Evolutionary conservation across 2,329 filamentous ascomycete species (phyloP).

Genomic region (Colletotrichum navitas): DNA sequence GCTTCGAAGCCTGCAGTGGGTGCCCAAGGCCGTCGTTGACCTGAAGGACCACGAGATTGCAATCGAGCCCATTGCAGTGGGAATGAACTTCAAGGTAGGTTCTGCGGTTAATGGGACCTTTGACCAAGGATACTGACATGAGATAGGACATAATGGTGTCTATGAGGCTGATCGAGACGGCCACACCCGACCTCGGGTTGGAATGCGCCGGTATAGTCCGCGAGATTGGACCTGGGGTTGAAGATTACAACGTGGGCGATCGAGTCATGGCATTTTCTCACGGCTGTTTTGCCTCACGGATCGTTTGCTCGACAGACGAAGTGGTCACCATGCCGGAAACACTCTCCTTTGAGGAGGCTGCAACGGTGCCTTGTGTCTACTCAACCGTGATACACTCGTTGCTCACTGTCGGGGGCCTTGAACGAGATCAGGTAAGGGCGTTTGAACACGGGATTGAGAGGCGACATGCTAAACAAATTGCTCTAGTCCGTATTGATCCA

Average conservation of each 20-base stretch:
- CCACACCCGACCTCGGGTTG: constrained; percentile 44
- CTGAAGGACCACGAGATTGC: constrained; percentile 42
- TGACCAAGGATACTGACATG: background rate
- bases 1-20: constrained; percentile 3
- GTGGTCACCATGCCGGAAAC: constrained; percentile 23
- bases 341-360: constrained; percentile 45
- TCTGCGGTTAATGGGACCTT: background rate
- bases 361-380: constrained; percentile 48
- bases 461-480: constrained; percentile 48
- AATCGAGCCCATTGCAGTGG: constrained; percentile 46
- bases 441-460: background rate
- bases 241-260: constrained; percentile 47
- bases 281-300: constrained; percentile 46
- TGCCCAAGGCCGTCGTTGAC: background rate
- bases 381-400: constrained; percentile 45
- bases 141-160: constrained; percentile 16
- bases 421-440: constrained; percentile 1
- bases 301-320: constrained; percentile 46
- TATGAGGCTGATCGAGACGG: constrained; percentile 36
- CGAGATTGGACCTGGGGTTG: constrained; percentile 42
- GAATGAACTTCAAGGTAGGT: constrained; percentile 27
- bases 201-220: constrained; percentile 49
- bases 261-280: constrained; percentile 43
- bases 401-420: background rate
- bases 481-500: constrained; percentile 43